Evolutionary conservation across 768 basidiomycete genomes (phyloP), one percentile per base, ranked within the genome.

Genomic region (Leccinum boreale): DNA sequence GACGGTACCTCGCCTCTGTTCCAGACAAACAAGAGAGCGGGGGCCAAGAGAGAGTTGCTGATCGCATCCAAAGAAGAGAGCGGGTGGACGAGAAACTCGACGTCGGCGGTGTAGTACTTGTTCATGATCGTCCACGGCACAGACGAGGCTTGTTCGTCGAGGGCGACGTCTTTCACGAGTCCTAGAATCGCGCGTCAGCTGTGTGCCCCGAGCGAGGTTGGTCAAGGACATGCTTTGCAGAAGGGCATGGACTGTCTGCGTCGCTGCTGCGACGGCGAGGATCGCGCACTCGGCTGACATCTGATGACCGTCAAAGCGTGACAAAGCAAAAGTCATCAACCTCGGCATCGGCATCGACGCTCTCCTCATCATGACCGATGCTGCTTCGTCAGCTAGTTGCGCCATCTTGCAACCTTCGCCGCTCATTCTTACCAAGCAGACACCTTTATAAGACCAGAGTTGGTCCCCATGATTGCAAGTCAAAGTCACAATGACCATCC

Each of bases 11-110:
- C 81, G 63, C 84, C 85, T 56, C 76, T 74, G 28, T 73, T 65
- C 86, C 89, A 94, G 14, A 87, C 82, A 63, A 85, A 92, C 45
- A 94, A 74, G 29, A 92, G 71, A 10, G 92, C 92, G 21, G 91
- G 90, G 6, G 84, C 73, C 19, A 29, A 33, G 26, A 60, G 50
- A 36, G 73, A 72, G 17, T 80, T 73, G 19, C 77, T 70, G 47
- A 76, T 68, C 17, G 77, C 71, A 29, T 70, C 70, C 58, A 82
- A 75, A 11, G 78, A 75, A 29, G 75, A 72, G 53, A 84, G 68
- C 17, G 79, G 74, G 55, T 79, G 78, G 11, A 79, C 74, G 33
- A 83, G 74, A 67, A 93, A 92, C 59, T 85, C 83, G 7, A 94
- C 87, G 58, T 81, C 77, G 2, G 91, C 92, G 14, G 82, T 82